Percentiles rank a stretch among this genome's conserved stretches.
phyloP scores from a whole-genome alignment of 495 filamentous ascomycete species.

The Collariella sp. region DNA sequence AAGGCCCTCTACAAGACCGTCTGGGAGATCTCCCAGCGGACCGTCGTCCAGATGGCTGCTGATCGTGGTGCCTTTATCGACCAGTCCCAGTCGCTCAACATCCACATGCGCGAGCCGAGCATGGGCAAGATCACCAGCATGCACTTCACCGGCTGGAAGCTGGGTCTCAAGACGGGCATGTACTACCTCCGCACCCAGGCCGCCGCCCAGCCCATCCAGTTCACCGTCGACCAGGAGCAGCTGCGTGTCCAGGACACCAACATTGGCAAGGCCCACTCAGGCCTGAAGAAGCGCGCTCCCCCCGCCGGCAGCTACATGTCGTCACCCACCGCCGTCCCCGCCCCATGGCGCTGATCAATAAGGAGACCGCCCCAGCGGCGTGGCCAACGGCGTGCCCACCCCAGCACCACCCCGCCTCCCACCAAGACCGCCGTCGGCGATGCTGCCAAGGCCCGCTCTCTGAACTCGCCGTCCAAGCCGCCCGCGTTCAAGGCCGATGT shows the following conservation, averaged over 20 bases:
- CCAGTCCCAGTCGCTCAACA: slow-evolving; percentile 97
- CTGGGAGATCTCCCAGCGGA: slow-evolving; percentile 97
- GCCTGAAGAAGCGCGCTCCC: slow-evolving; percentile 59
- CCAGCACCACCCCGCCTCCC: slow-evolving; percentile 51
- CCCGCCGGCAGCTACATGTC: slow-evolving; percentile 47
- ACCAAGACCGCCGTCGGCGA: slow-evolving; percentile 26
- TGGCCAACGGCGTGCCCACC: slow-evolving; percentile 51
- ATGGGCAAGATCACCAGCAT: slow-evolving; percentile 99
- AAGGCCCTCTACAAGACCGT: slow-evolving; percentile 99
- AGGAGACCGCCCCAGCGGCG: slow-evolving; percentile 27
- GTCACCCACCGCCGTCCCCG: slow-evolving; percentile 33
- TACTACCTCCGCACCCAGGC: slow-evolving; percentile 99
- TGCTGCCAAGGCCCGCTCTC: slow-evolving; percentile 34
- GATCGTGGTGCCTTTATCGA: slow-evolving; percentile 98
- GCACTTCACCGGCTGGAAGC: slow-evolving; percentile 99
- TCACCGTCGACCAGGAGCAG: slow-evolving; percentile 96
- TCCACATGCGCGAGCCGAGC: slow-evolving; percentile 96
- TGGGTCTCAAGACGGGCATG: slow-evolving; percentile 98
- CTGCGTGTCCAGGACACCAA: slow-evolving; percentile 84
- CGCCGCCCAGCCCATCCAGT: slow-evolving; percentile 92
- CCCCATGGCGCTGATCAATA: slow-evolving; percentile 35
- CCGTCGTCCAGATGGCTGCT: slow-evolving; percentile 92
- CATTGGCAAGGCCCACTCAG: slow-evolving; percentile 52
- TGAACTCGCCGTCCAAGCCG: slow-evolving; percentile 39
- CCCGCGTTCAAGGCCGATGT: slow-evolving; percentile 58